Base-by-base conservation (phyloP, 768 basidiomycete species). In the Gloeopeniophorella convolvens region DNA sequence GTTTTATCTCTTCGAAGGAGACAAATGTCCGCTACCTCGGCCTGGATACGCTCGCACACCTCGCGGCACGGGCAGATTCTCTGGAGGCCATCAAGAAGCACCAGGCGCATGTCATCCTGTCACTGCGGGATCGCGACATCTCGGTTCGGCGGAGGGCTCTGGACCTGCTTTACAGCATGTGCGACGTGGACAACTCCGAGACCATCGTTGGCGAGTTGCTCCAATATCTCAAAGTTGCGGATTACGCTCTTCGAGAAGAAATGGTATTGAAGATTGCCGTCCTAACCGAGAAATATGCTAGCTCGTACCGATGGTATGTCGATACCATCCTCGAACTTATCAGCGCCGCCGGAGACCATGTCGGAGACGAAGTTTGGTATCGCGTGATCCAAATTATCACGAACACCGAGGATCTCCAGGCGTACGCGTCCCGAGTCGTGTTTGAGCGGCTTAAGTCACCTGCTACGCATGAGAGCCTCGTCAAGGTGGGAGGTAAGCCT, bases 291-390 rank as follows among this genome's bases (percentile, higher is more conserved):
- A 91, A 96, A 70, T 97, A 97, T 62, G 96, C 96, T 20, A 87
- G 80, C 48, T 96, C 90, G 47, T 96, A 95, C 68, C 93, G 94
- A 69, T 95, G 94, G 94, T 98, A 99, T 72, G 90, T 99, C 49
- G 95, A 99, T 67, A 99, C 93, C 58, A 90, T 98, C 63, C 70
- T 99, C 59, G 86, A 93, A 62, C 80, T 99, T 49, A 95, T 99
- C 65, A 90, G 88, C 63, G 85, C 92, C 33, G 96, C 96, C 10
- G 96, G 96, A 46, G 96, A 99, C 62, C 93, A 99, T 63, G 95
- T 99, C 45, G 96, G 96, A 39, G 95, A 98, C 57, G 96, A 98
- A 72, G 96, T 99, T 28, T 99, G 96, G 96, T 98, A 96, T 67
- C 89, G 96, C 45, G 93, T 99, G 42, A 87, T 99, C 23, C 96